Base-by-base conservation (phyloP, 2,329 filamentous ascomycete species). In the Diaporthe citriasiana region DNA sequence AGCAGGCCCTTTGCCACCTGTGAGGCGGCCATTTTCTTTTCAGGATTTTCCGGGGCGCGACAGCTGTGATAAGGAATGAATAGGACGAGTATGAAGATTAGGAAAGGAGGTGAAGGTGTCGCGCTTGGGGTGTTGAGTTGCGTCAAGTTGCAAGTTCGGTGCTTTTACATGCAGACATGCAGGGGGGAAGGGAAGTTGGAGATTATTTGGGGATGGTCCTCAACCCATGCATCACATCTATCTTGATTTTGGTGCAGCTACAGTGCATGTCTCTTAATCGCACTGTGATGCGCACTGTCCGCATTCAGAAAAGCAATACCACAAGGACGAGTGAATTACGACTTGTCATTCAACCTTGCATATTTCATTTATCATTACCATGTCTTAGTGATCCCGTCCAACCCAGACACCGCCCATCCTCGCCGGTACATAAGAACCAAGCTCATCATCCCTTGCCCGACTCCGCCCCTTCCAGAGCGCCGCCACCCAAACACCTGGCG, bases 1-100 rank as follows among this genome's bases (percentile, higher is more conserved):
- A 73, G 42, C 22, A 77, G 66, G 35, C 50, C 66, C n/a, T 69
- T 73, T 5, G 56, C 45, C 51, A 60, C 53, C 25, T 0, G 5
- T 7, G 27, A 42, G 40, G 53, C 10, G 17, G 63, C 47, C 73
- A 74, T 73, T 19, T 1, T 33, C 22, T 50, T 25, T 2, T 38
- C 12, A n/a, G 3, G 45, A 22, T 2, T 38, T 60, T 38, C 19
- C 30, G 38, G 8, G 45, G 7, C 12, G n/a, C 2, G 45, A 13
- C 19, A 9, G 13, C 0, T 13, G 40, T 51, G 30, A 19, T 6
- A 10, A 33, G 12, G 12, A 35, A n/a, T 3, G 15, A 50, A 9
- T 17, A 3, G 9, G 17, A 17, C 2, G 15, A 60, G 38, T 19
- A 22, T 9, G 13, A 4, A 27, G 15, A 30, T 15, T 3, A 45